phyloP scores from a whole-genome alignment of 2,329 filamentous ascomycete genomes.

The Epichloe sibirici region DNA sequence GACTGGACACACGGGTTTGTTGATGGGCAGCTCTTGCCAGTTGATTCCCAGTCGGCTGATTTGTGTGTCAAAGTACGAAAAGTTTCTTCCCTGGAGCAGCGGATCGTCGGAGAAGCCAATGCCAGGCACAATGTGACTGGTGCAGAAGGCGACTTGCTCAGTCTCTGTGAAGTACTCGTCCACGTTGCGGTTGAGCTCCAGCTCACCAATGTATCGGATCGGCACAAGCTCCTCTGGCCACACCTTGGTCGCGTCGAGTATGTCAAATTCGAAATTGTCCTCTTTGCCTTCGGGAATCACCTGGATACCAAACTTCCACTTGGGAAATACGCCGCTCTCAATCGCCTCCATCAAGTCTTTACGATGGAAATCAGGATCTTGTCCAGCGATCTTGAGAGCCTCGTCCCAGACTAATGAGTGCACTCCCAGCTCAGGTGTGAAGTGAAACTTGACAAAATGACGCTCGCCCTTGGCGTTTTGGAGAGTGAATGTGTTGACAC shows the following conservation, averaged over 20 bases:
- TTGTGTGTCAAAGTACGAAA: conserved; percentile 49
- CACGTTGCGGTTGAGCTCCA: conserved; percentile 68
- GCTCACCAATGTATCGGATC: conserved; percentile 63
- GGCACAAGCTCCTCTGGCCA: conserved; percentile 73
- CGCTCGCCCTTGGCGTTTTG: conserved; percentile 56
- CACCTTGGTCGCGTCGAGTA: conserved; percentile 74
- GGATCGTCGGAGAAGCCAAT: conserved; percentile 70
- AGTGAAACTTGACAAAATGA: conserved; percentile 68
- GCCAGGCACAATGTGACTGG: conserved; percentile 65
- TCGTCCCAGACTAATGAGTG: conserved; percentile 73
- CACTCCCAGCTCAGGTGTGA: conserved; percentile 61
- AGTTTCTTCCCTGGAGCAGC: conserved; percentile 61
- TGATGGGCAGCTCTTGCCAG: conserved; percentile 68
- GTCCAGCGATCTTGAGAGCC: conserved; percentile 59
- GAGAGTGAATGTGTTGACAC: conserved; percentile 67
- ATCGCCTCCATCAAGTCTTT: conserved; percentile 69
- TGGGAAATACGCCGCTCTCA: conserved; percentile 55
- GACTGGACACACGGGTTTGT: conserved; percentile 60
- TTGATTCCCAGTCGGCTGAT: conserved; percentile 52
- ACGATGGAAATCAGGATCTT: conserved; percentile 72
- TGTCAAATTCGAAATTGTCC: conserved; percentile 73
- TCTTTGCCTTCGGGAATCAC: conserved; percentile 58
- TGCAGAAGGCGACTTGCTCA: conserved; percentile 76
- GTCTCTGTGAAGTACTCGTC: conserved; percentile 76
- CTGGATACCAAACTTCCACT: conserved; percentile 78